Base-by-base conservation (phyloP, 2,329 filamentous ascomycete species). In the Microcyclospora pomicola region DNA sequence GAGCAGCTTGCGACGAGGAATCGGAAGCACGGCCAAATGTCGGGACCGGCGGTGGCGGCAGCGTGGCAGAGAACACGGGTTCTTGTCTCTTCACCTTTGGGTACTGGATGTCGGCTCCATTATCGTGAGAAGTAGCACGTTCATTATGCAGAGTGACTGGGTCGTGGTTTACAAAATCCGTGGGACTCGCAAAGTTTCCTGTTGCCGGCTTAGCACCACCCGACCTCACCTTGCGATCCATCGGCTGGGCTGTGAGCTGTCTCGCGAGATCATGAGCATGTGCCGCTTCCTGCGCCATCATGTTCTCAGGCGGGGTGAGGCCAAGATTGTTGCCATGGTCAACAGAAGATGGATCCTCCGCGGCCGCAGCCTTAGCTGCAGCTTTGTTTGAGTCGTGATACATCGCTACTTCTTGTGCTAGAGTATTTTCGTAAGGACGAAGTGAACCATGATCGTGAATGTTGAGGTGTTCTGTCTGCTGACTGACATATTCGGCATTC, bases 101-200 rank as follows among this genome's bases (percentile, higher is more conserved):
- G 41, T 61, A 49, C 62, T 30, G 65, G 56, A 10, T 62, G 56
- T 61, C 57, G 9, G 53, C 45, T 29, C 49, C 48, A 11, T 41
- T 27, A 15, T 54, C 45, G 12, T 51, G 54, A 6, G 38, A 3
- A 33, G 28, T 33, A 32, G 9, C 19, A 14, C 9, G 13, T 15
- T 14, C 28, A n/a, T 31, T 28, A 27, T 19, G 15, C n/a, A 33
- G 36, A 27, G 41, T 42, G 13, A 39, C 37, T 9, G 24, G 35
- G 28, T 46, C 35, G 39, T 44, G 41, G 33, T 43, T 39, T 32
- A 80, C 71, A 49, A 76, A 80, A 0, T 75, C 76, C 1, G 75
- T 80, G 1, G 76, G 75, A 27, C 71, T 76, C 13, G 74, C 73
- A 51, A 76, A 80, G 37, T 71, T 69, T 4, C 72, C 73, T 5